Evolutionary conservation across 1,284 basidiomycete genomes (phyloP).

Genomic region (Puccinia triticina): DNA sequence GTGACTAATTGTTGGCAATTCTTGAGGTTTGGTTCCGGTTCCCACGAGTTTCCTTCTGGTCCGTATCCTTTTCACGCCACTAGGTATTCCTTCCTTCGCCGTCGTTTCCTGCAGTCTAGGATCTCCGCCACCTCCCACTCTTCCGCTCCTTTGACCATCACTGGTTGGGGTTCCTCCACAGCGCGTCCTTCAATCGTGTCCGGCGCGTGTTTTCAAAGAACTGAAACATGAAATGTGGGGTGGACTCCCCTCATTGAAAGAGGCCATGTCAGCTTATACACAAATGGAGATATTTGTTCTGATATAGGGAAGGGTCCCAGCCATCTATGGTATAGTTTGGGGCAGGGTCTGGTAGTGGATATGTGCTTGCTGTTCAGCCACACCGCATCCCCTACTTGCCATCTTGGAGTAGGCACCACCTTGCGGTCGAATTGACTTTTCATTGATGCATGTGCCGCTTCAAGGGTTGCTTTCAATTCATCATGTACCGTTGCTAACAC

Average conservation of each 20-base stretch:
- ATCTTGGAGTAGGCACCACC: neutral
- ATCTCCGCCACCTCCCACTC: too few species aligned
- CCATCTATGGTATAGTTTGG: neutral
- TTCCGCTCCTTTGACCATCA: too few species aligned
- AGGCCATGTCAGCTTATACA: neutral
- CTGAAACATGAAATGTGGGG: conserved; percentile 2
- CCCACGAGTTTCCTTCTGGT: neutral
- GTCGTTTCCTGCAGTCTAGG: too few species aligned
- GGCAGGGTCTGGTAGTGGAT: conserved; percentile 21
- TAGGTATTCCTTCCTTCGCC: neutral
- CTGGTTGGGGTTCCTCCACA: too few species aligned
- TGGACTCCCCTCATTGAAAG: conserved; percentile 3
- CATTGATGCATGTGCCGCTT: conserved; percentile 3
- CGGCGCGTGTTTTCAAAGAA: neutral
- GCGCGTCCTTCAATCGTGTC: neutral
- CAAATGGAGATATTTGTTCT: neutral
- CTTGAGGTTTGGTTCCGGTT: neutral
- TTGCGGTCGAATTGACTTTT: neutral
- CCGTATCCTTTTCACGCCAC: neutral
- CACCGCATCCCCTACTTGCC: neutral
- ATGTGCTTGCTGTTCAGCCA: neutral
- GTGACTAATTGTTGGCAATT: neutral
- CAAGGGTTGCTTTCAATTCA: neutral
- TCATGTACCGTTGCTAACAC: neutral
- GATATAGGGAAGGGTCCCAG: too few species aligned